Conservation (phyloP, 2,329 filamentous ascomycete species). For the Thelonectria discophora region DNA sequence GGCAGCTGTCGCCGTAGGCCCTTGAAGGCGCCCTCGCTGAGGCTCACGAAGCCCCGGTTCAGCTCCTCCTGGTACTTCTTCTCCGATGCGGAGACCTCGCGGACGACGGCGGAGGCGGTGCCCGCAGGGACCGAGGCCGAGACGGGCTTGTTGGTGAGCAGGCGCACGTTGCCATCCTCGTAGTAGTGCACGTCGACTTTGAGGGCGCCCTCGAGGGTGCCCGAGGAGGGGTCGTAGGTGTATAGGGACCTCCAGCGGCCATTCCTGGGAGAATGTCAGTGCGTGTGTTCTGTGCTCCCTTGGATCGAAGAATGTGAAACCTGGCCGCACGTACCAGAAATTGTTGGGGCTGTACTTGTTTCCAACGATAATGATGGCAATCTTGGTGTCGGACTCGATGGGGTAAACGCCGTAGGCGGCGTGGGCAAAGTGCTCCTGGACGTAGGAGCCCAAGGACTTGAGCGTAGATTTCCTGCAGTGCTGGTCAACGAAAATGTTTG, state of each 20-base stretch:
- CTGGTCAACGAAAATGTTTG: slow-evolving; percentile 29
- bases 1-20: slow-evolving; percentile 89
- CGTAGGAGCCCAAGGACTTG: slow-evolving; percentile 79
- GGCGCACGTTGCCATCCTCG: slow-evolving; percentile 96
- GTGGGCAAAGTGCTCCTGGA: slow-evolving; percentile 87
- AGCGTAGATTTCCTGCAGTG: slow-evolving; percentile 77
- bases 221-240: slow-evolving; percentile 75
- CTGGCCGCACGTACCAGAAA: slow-evolving; percentile 75
- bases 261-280: slow-evolving; percentile 68
- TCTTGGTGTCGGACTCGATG: slow-evolving; percentile 74
- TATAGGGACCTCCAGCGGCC: slow-evolving; percentile 95
- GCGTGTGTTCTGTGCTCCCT: background rate
- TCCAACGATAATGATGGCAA: slow-evolving; percentile 86
- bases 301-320: too few relatives aligned
- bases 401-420: slow-evolving; percentile 86
- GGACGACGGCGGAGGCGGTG: slow-evolving; percentile 74
- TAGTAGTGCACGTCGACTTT: slow-evolving; percentile 99
- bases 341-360: slow-evolving; percentile 99
- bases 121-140: slow-evolving; percentile 67
- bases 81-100: slow-evolving; percentile 81
- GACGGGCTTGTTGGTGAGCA: slow-evolving; percentile 86
- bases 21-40: slow-evolving; percentile 97
- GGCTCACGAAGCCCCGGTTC: slow-evolving; percentile 85
- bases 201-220: slow-evolving; percentile 77
- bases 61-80: slow-evolving; percentile 96